A percentile compares a stretch with the other conserved stretches of the same genome.
phyloP scores from a whole-genome alignment of 352 stramenopile genomes.

The Phytopythium delawarense region DNA sequence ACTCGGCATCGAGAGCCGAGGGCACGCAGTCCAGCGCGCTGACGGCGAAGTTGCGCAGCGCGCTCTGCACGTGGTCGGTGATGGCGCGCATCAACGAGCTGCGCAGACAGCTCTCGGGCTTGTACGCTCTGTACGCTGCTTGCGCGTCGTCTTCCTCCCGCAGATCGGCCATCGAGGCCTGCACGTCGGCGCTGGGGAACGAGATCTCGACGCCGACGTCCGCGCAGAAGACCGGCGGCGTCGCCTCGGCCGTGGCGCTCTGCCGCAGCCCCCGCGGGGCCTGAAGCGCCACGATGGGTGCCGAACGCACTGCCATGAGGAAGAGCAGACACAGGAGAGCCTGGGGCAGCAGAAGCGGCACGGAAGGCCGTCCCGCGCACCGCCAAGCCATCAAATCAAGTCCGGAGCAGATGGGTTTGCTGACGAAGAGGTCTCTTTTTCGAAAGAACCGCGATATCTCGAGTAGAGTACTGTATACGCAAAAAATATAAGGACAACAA shows the following conservation, averaged over 20 bases:
- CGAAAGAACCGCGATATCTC: background rate
- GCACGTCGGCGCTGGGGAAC: constrained; percentile 25
- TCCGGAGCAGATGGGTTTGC: background rate
- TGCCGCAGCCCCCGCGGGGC: constrained; percentile 5
- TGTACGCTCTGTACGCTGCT: background rate
- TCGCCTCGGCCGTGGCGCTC: background rate
- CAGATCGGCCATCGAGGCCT: constrained; percentile 13
- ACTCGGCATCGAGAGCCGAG: constrained; percentile 24
- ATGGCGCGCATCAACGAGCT: constrained; percentile 32
- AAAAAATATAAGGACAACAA: constrained; percentile 3
- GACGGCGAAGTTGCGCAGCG: constrained; percentile 30
- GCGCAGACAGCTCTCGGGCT: constrained; percentile 25
- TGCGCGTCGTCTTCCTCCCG: constrained; percentile 8
- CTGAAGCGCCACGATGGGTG: background rate
- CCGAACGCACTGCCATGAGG: background rate
- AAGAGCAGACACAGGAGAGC: constrained; percentile 4
- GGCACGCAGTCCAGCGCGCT: constrained; percentile 39
- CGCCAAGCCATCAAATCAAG: background rate
- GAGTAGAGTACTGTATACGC: constrained; percentile 2
- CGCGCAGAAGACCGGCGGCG: constrained; percentile 31
- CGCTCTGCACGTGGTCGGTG: constrained; percentile 24
- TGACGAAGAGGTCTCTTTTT: constrained; percentile 1
- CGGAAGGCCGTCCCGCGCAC: background rate
- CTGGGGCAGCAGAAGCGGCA: background rate
- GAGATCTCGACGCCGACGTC: constrained; percentile 42